Percentiles rank a stretch among this genome's conserved stretches.
Conservation (phyloP, 768 basidiomycete species). For the Serendipita sp. region DNA sequence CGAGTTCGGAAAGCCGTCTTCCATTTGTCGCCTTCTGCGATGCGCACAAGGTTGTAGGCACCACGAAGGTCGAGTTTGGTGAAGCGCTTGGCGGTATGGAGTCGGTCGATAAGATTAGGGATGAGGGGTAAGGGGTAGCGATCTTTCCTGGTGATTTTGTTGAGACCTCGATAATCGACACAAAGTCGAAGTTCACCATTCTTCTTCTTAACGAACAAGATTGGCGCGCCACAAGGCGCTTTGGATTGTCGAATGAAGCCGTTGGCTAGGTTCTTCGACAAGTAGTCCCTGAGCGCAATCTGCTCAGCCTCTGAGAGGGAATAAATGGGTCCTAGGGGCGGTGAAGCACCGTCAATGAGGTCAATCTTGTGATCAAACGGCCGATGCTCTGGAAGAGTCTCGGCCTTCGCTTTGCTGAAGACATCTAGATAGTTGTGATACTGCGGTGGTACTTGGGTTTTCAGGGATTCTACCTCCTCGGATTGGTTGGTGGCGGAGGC, state of each 20-base stretch:
- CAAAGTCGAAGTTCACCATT: constrained; percentile 18
- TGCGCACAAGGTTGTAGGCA: constrained; percentile 28
- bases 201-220: constrained; percentile 21
- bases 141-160: constrained; percentile 23
- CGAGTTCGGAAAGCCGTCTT: constrained; percentile 28
- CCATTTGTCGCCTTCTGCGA: constrained; percentile 26
- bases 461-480: too few relatives aligned
- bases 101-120: constrained; percentile 23
- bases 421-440: constrained; percentile 19
- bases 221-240: constrained; percentile 16
- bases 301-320: constrained; percentile 21
- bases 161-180: constrained; percentile 21
- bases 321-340: constrained; percentile 22
- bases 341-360: constrained; percentile 17
- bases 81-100: constrained; percentile 14
- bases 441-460: constrained; percentile 15
- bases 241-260: constrained; percentile 23
- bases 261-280: constrained; percentile 22
- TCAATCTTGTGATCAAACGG: constrained; percentile 25
- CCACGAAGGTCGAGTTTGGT: constrained; percentile 25
- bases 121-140: constrained; percentile 21
- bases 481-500: too few relatives aligned
- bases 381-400: constrained; percentile 22
- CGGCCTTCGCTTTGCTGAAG: constrained; percentile 17
- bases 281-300: constrained; percentile 21